A percentile compares a stretch with the other conserved stretches of the same genome.
Conservation (phyloP, 2,329 filamentous ascomycete genomes). For the Grosmannia penicillata region DNA sequence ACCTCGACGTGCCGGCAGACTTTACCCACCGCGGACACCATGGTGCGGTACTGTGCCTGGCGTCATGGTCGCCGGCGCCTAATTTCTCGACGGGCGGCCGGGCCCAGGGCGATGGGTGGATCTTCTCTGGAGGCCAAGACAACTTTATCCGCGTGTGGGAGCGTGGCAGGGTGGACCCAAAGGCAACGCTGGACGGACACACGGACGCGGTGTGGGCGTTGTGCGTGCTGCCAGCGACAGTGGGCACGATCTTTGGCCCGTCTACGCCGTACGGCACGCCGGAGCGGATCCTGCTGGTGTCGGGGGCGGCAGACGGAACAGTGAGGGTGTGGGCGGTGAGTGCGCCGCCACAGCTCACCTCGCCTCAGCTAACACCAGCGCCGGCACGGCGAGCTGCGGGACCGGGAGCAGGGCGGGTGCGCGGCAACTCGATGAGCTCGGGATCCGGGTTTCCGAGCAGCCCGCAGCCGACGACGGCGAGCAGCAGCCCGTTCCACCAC, state of each 20-base stretch:
- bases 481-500: constrained; percentile 73
- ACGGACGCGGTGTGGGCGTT: constrained; percentile 94
- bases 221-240: constrained; percentile 75
- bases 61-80: constrained; percentile 74
- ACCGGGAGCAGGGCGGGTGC: constrained; percentile 54
- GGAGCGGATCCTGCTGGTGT: constrained; percentile 80
- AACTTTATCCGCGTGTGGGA: constrained; percentile 92
- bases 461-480: constrained; percentile 77
- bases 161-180: constrained; percentile 82
- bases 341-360: constrained; percentile 71
- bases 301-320: constrained; percentile 78
- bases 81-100: constrained; percentile 83
- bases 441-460: constrained; percentile 83
- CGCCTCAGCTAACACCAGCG: constrained; percentile 50
- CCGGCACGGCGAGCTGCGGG: constrained; percentile 39
- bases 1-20: constrained; percentile 82
- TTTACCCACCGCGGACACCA: constrained; percentile 91
- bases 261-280: constrained; percentile 60
- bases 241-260: constrained; percentile 67
- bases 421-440: constrained; percentile 87
- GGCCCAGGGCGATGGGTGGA: constrained; percentile 87
- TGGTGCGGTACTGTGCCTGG: constrained; percentile 76
- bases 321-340: constrained; percentile 93
- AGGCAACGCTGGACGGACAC: constrained; percentile 85
- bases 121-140: constrained; percentile 95